Evolutionary conservation across 2,329 filamentous ascomycete species (phyloP).

Genomic region (Pseudohalonectria lignicola): DNA sequence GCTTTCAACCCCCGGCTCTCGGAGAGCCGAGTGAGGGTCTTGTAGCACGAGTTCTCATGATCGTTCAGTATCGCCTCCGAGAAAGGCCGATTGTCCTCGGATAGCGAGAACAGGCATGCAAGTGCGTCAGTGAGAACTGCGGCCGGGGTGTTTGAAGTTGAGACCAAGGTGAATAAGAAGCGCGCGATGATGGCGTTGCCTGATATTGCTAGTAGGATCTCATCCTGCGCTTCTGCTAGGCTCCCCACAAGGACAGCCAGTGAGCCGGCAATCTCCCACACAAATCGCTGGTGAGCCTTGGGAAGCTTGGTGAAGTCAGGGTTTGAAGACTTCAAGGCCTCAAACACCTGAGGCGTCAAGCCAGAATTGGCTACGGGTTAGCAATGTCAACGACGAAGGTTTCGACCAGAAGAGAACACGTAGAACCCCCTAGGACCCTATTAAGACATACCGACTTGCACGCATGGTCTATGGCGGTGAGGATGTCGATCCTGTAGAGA

Average conservation of each 20-base stretch:
- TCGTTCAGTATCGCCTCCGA: slow-evolving; percentile 42
- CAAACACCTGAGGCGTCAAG: too few relatives aligned
- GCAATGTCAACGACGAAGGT: too few relatives aligned
- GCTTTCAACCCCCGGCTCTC: slow-evolving; percentile 34
- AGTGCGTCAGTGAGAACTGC: slow-evolving; percentile 36
- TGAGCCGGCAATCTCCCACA: slow-evolving; percentile 43
- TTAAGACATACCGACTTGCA: slow-evolving; percentile 37
- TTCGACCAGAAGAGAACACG: too few relatives aligned
- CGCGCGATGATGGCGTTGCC: slow-evolving; percentile 34
- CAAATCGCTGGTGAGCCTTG: slow-evolving; percentile 39
- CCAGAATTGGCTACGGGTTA: too few relatives aligned
- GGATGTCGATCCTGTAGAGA: slow-evolving; percentile 48
- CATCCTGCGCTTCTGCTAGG: slow-evolving; percentile 48
- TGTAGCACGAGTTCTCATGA: slow-evolving; percentile 32
- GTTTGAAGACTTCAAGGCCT: slow-evolving; percentile 26
- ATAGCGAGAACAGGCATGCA: slow-evolving; percentile 44
- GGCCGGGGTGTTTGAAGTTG: slow-evolving; percentile 24
- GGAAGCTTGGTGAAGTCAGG: slow-evolving; percentile 32
- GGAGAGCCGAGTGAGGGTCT: slow-evolving; percentile 36
- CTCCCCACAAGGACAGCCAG: slow-evolving; percentile 40
- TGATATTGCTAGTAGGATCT: slow-evolving; percentile 44
- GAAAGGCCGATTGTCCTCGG: slow-evolving; percentile 47
- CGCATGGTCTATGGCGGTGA: slow-evolving; percentile 49
- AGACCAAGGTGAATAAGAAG: slow-evolving; percentile 43
- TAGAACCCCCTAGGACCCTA: too few relatives aligned